Percentiles rank a stretch among this genome's conserved stretches.
These are phyloP conservation scores for Xylariaceae sp. DNA, from an alignment of 2,329 filamentous ascomycete genomes.

Conservation along the genomic window DNA sequence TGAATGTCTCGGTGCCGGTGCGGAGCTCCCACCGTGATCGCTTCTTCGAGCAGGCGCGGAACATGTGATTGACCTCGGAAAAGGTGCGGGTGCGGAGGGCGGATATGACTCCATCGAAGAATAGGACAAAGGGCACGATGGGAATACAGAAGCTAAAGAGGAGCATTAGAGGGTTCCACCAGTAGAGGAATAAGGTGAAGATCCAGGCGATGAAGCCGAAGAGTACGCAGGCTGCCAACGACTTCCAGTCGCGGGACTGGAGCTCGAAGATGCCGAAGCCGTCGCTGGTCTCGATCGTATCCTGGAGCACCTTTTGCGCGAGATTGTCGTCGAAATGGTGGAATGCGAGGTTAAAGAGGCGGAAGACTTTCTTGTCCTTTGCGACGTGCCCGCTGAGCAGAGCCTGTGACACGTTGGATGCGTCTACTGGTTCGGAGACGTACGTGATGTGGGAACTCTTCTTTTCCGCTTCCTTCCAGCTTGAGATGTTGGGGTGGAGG, in stretches of 20 bases:
- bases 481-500: conserved; percentile 60
- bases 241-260: conserved; percentile 60
- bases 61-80: conserved; percentile 59
- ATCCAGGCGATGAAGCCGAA: conserved; percentile 52
- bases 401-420: conserved; percentile 54
- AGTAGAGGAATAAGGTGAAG: conserved; percentile 52
- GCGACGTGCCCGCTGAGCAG: conserved; percentile 38
- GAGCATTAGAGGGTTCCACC: conserved; percentile 44
- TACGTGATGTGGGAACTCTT: conserved; percentile 57
- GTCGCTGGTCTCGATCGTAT: conserved; percentile 63
- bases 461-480: conserved; percentile 55
- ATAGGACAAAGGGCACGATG: conserved; percentile 63
- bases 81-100: conserved; percentile 65
- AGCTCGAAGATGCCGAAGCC: conserved; percentile 73
- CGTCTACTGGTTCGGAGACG: conserved; percentile 62
- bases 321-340: conserved; percentile 71
- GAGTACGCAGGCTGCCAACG: conserved; percentile 51
- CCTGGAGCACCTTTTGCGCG: conserved; percentile 59
- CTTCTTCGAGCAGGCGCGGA: conserved; percentile 49
- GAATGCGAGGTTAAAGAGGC: conserved; percentile 72
- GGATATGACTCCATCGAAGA: conserved; percentile 68
- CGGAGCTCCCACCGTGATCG: conserved; percentile 47
- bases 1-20: conserved; percentile 45
- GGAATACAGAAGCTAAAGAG: conserved; percentile 67
- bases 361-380: conserved; percentile 53